Evolutionary conservation across 2,329 filamentous ascomycete genomes (phyloP).

Genomic region (Monilinia laxa): DNA sequence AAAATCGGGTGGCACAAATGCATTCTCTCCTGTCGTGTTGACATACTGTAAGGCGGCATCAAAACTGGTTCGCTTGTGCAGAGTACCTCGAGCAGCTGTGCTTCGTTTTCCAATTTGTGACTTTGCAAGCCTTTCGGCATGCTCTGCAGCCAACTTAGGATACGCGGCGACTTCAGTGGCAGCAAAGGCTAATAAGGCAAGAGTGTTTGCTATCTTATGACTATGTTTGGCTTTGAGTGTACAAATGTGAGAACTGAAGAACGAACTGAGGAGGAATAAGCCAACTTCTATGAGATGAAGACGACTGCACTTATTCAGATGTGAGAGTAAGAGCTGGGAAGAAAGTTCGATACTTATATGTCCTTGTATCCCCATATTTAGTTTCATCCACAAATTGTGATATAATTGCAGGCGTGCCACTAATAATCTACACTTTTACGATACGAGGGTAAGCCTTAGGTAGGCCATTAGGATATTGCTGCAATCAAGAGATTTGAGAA

Average conservation of each 20-base stretch:
- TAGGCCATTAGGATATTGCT: too few relatives aligned
- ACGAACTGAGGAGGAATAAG: not conserved
- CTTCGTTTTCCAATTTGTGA: slow-evolving; percentile 17
- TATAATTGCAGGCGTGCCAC: not conserved
- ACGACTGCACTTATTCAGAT: not conserved
- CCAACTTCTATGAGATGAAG: not conserved
- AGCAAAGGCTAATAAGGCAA: not conserved
- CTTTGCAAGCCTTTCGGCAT: slow-evolving; percentile 8
- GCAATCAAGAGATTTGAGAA: not conserved
- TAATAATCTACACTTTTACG: too few relatives aligned
- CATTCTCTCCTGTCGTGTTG: not conserved
- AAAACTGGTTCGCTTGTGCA: not conserved
- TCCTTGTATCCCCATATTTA: not conserved
- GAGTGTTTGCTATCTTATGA: not conserved
- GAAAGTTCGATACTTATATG: not conserved
- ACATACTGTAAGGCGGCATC: too few relatives aligned
- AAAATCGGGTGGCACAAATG: slow-evolving; percentile 31
- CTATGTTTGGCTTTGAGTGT: not conserved
- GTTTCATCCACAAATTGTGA: not conserved
- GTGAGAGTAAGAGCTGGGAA: not conserved
- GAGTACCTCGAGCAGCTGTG: not conserved
- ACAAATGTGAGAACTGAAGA: not conserved
- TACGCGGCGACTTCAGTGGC: slow-evolving; percentile 2
- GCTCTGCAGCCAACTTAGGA: not conserved
- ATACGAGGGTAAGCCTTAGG: too few relatives aligned